Conservation (phyloP, 371 early-diverging fungal species). For the Syncephalis plumigaleata region DNA sequence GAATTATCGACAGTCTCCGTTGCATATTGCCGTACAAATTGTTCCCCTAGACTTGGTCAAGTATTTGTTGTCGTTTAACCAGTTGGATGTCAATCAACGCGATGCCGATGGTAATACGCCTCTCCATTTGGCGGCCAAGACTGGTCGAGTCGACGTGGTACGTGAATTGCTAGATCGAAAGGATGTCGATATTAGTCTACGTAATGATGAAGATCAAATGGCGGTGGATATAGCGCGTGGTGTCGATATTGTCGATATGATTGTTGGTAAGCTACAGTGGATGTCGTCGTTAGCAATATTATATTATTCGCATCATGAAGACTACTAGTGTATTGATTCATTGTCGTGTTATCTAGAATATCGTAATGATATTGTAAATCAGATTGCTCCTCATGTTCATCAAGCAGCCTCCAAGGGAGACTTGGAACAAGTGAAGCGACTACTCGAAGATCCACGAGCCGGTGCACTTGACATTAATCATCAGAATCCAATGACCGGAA, state of each 20-base stretch:
- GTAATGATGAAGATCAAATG: constrained; percentile 15
- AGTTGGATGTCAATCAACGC: constrained; percentile 18
- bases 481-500: constrained; percentile 30
- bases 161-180: constrained; percentile 19
- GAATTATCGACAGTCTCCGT: no score
- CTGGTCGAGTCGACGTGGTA: constrained; percentile 29
- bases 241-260: constrained; percentile 12
- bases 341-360: constrained; percentile 7
- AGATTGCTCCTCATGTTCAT: constrained; percentile 13
- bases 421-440: constrained; percentile 13
- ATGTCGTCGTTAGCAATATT: background rate
- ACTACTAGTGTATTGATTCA: no score
- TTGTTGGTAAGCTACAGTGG: constrained; percentile 10
- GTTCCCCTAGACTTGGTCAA: no score
- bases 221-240: constrained; percentile 15
- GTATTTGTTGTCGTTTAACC: constrained; percentile 14
- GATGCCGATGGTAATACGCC: constrained; percentile 39
- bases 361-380: constrained; percentile 14
- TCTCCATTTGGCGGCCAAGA: constrained; percentile 35
- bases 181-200: constrained; percentile 22
- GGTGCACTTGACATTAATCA: constrained; percentile 39
- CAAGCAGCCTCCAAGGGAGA: constrained; percentile 14
- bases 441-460: constrained; percentile 11
- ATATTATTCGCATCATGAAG: no score
- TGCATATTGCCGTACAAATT: no score